Evolutionary conservation across 75 land plant genomes (phyloP).

Genomic region (Azolla pinnata): DNA sequence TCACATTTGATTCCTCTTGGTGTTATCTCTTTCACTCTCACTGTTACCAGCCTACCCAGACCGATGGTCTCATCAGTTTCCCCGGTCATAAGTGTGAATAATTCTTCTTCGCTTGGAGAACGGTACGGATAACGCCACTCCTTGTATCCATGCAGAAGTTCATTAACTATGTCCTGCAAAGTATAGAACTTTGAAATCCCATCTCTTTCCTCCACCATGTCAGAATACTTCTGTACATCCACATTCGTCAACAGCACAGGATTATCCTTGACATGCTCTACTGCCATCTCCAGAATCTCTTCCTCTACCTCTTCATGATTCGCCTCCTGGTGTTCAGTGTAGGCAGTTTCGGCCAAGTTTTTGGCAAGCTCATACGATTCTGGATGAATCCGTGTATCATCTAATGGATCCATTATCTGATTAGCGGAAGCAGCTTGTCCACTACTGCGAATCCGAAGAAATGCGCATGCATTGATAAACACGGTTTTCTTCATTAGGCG

Average conservation of each 20-base stretch:
- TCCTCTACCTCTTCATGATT: slow-evolving; percentile 66
- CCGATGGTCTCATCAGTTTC: slow-evolving; percentile 73
- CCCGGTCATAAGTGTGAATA: slow-evolving; percentile 65
- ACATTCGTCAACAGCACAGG: slow-evolving; percentile 42
- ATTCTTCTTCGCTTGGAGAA: slow-evolving; percentile 62
- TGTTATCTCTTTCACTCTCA: slow-evolving; percentile 55
- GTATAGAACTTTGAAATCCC: slow-evolving; percentile 43
- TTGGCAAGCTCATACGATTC: slow-evolving; percentile 83
- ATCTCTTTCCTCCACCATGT: slow-evolving; percentile 20
- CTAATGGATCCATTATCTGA: slow-evolving; percentile 66
- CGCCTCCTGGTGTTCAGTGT: slow-evolving; percentile 33
- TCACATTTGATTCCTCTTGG: slow-evolving; percentile 45
- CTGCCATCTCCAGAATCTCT: slow-evolving; percentile 76
- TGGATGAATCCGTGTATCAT: slow-evolving; percentile 95
- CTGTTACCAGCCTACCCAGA: slow-evolving; percentile 72
- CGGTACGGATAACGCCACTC: slow-evolving; percentile 59
- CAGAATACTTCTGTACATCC: slow-evolving; percentile 50
- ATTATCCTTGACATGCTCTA: slow-evolving; percentile 76
- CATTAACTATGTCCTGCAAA: slow-evolving; percentile 50
- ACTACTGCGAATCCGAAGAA: slow-evolving; percentile 72
- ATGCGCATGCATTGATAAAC: slow-evolving; percentile 78
- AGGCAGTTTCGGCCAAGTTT: slow-evolving; percentile 74
- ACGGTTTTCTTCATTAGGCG: slow-evolving; percentile 60
- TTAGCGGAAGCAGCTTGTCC: slow-evolving; percentile 68
- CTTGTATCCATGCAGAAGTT: slow-evolving; percentile 69